phyloP scores from a whole-genome alignment of 106 monocot genomes.

The Iris macrosiphon region DNA sequence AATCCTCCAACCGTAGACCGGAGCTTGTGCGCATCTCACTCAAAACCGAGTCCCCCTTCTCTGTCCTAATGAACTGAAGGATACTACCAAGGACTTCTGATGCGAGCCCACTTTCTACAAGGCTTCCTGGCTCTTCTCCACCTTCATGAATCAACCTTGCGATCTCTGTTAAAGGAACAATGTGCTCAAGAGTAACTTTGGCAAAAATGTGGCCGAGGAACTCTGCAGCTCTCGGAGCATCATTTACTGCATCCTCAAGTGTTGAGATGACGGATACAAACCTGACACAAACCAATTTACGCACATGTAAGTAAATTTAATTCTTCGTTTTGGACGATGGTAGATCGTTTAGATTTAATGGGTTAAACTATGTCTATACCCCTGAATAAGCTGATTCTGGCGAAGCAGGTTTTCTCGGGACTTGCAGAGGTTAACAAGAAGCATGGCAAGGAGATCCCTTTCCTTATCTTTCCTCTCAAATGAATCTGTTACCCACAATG shows the following conservation, averaged over 20 bases:
- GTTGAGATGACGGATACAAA: conserved; percentile 42
- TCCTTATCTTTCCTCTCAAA: conserved; percentile 78
- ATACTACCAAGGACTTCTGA: conserved; percentile 52
- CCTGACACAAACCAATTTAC: conserved; percentile 21
- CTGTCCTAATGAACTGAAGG: conserved; percentile 40
- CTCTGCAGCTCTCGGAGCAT: conserved; percentile 76
- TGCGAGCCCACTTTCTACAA: conserved; percentile 51
- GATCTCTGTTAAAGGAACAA: conserved; percentile 43
- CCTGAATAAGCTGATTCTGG: conserved; percentile 47
- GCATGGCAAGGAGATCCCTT: conserved; percentile 48
- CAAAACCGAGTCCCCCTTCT: conserved; percentile 53
- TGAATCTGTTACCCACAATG: conserved; percentile 70
- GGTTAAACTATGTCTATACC: conserved; percentile 32
- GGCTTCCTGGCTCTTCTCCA: conserved; percentile 59
- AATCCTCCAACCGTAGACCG: conserved; percentile 40
- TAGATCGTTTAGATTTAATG: no score
- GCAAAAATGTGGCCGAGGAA: conserved; percentile 68
- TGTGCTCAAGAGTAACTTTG: conserved; percentile 36
- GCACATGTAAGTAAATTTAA: background rate
- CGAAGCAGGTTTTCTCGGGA: conserved; percentile 29
- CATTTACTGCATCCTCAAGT: conserved; percentile 72
- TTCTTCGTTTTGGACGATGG: no score
- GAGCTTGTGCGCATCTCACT: conserved; percentile 34
- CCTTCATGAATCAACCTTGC: conserved; percentile 58
- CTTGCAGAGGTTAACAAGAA: conserved; percentile 61